phyloP scores from a whole-genome alignment of 805 yeast species.

The Starmerella bacillaris region DNA sequence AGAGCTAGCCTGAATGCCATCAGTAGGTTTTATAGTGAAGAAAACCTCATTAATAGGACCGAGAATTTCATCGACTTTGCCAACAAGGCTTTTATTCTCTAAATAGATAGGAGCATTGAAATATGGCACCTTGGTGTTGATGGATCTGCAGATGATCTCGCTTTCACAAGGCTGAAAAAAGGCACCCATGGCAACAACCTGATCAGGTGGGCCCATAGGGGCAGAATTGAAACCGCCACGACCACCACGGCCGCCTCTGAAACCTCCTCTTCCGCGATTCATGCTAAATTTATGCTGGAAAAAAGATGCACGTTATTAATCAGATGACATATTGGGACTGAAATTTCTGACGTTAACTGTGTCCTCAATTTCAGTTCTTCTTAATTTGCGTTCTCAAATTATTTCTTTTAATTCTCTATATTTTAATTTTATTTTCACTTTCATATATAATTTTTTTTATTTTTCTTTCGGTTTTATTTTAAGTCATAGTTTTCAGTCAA shows the following conservation, averaged over 20 bases:
- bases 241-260: conserved; percentile 46
- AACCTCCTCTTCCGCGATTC: conserved; percentile 53
- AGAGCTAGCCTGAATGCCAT: conserved; percentile 86
- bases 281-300: too few species aligned
- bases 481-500: too few species aligned
- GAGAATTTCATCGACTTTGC: conserved; percentile 93
- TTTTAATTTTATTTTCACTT: too few species aligned
- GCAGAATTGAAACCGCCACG: conserved; percentile 54
- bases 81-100: conserved; percentile 89
- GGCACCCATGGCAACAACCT: conserved; percentile 87
- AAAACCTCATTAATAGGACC: conserved; percentile 97
- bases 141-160: conserved; percentile 89
- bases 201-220: conserved; percentile 92
- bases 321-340: background rate
- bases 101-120: conserved; percentile 96
- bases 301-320: conserved; percentile 6
- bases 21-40: conserved; percentile 88
- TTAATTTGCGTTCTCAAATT: too few species aligned
- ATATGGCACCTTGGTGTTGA: conserved; percentile 86
- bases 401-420: too few species aligned
- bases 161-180: conserved; percentile 90
- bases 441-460: too few species aligned
- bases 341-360: too few species aligned
- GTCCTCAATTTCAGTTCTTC: too few species aligned
- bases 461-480: too few species aligned